Percentiles rank a stretch among this genome's conserved stretches.
These are phyloP conservation scores for Vitis amurensis DNA, from an alignment of 164 flowering plant species.

Conservation along the genomic window DNA sequence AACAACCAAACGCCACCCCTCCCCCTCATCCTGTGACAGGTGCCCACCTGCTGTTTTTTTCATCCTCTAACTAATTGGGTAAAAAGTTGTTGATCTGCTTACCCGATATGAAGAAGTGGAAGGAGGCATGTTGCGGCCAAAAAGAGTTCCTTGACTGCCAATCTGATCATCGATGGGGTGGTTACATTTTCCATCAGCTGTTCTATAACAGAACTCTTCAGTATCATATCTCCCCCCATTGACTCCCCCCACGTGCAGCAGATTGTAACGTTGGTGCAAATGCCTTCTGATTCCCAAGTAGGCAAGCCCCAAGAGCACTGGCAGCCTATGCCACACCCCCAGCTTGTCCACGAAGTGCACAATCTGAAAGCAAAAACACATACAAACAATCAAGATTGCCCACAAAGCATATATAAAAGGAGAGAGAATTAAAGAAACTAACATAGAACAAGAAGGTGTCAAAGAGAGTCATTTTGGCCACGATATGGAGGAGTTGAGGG, in stretches of 20 bases:
- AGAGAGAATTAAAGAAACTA: constrained; percentile 1
- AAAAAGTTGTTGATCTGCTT: not conserved
- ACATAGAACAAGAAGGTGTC: constrained; percentile 49
- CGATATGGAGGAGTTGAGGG: constrained; percentile 39
- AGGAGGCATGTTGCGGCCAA: constrained; percentile 55
- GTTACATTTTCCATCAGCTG: constrained; percentile 49
- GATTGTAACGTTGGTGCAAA: constrained; percentile 48
- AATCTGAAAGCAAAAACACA: constrained; percentile 18
- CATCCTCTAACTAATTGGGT: too few relatives aligned
- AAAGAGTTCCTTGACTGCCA: constrained; percentile 50
- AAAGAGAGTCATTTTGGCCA: constrained; percentile 42
- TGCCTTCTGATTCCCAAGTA: constrained; percentile 46
- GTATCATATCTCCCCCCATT: constrained; percentile 26
- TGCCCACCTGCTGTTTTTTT: too few relatives aligned
- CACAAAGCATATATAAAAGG: not conserved
- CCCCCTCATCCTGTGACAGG: constrained; percentile 25
- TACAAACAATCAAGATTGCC: too few relatives aligned
- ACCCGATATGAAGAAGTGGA: constrained; percentile 25
- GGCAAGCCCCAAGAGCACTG: constrained; percentile 41
- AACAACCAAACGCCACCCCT: too few relatives aligned
- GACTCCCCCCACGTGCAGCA: constrained; percentile 37
- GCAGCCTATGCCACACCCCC: constrained; percentile 45
- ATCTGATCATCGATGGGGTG: constrained; percentile 32
- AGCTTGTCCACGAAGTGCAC: constrained; percentile 42
- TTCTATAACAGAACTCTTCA: constrained; percentile 26